Percentiles rank a stretch among this genome's conserved stretches.
Conservation (phyloP, 768 basidiomycete genomes). For the Tylopilus felleus region DNA sequence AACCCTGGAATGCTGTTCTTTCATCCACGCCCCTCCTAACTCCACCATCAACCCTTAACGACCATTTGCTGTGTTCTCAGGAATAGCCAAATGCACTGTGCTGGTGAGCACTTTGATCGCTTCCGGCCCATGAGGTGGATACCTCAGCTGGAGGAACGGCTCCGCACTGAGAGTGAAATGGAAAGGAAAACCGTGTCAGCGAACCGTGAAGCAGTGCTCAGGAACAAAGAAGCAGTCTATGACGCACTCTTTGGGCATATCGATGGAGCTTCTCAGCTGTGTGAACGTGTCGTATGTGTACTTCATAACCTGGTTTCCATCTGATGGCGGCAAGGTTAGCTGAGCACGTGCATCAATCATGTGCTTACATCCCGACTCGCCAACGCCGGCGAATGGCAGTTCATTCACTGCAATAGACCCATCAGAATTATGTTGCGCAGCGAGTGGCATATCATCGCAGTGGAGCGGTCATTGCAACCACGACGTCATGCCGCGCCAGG, state of each 20-base stretch:
- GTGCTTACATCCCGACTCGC: slow-evolving; percentile 61
- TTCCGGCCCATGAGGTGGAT: slow-evolving; percentile 23
- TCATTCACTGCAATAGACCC: slow-evolving; percentile 26
- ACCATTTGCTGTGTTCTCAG: slow-evolving; percentile 8
- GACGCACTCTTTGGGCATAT: slow-evolving; percentile 56
- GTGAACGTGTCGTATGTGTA: slow-evolving; percentile 56
- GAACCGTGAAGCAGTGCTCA: neutral
- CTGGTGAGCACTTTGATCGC: slow-evolving; percentile 13
- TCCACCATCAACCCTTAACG: neutral
- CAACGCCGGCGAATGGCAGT: slow-evolving; percentile 53
- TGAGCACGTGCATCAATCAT: neutral
- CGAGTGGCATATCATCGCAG: neutral
- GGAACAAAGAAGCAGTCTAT: neutral
- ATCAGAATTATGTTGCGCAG: neutral
- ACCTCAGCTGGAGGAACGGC: slow-evolving; percentile 17
- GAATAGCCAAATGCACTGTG: slow-evolving; percentile 11
- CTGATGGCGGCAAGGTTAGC: slow-evolving; percentile 32
- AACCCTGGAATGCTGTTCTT: neutral
- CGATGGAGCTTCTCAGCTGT: slow-evolving; percentile 45
- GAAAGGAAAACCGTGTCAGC: slow-evolving; percentile 1
- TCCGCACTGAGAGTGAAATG: slow-evolving; percentile 19
- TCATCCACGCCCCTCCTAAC: neutral
- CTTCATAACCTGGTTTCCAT: slow-evolving; percentile 52
- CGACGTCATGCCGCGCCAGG: slow-evolving; percentile 10
- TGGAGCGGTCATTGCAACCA: slow-evolving; percentile 7